Percentiles rank a stretch among this genome's conserved stretches.
Evolutionary conservation across 306 rosid species (phyloP).

Genomic region (Cicer cuneatum): DNA sequence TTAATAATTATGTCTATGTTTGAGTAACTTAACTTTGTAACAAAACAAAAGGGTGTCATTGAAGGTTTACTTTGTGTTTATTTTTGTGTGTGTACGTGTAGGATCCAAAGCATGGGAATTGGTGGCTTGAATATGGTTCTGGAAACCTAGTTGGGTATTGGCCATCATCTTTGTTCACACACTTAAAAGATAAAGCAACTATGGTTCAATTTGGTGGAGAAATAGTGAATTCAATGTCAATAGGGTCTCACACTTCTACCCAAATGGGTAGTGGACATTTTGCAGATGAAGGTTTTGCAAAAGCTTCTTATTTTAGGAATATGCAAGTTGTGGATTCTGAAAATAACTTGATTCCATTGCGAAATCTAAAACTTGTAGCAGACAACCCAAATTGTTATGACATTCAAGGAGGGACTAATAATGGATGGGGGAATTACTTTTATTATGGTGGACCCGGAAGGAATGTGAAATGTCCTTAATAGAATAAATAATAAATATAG

Average conservation of each 20-base stretch:
- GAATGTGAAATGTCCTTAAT: constrained; percentile 79
- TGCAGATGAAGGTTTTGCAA: constrained; percentile 84
- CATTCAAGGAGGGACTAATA: constrained; percentile 83
- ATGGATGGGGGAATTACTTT: constrained; percentile 91
- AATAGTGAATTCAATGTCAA: constrained; percentile 68
- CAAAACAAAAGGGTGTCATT: constrained; percentile 12
- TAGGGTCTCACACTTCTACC: constrained; percentile 78
- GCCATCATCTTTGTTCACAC: constrained; percentile 88
- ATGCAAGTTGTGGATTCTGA: constrained; percentile 91
- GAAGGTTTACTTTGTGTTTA: not conserved
- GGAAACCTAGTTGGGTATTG: constrained; percentile 84
- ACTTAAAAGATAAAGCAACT: constrained; percentile 75
- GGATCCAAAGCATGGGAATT: constrained; percentile 97
- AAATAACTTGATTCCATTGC: constrained; percentile 71
- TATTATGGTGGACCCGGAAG: constrained; percentile 98
- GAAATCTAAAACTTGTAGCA: constrained; percentile 77
- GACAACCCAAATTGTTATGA: constrained; percentile 91
- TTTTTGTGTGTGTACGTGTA: constrained; percentile 38
- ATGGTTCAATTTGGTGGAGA: constrained; percentile 97
- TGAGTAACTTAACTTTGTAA: constrained; percentile 30
- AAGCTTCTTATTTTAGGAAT: constrained; percentile 86
- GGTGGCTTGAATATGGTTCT: constrained; percentile 94
- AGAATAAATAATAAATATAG: constrained; percentile 1
- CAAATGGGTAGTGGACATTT: constrained; percentile 98
- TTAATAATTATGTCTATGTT: constrained; percentile 55